These are phyloP conservation scores for Crassisporium funariophilum DNA, from an alignment of 768 basidiomycete genomes.

Conservation along the genomic window DNA sequence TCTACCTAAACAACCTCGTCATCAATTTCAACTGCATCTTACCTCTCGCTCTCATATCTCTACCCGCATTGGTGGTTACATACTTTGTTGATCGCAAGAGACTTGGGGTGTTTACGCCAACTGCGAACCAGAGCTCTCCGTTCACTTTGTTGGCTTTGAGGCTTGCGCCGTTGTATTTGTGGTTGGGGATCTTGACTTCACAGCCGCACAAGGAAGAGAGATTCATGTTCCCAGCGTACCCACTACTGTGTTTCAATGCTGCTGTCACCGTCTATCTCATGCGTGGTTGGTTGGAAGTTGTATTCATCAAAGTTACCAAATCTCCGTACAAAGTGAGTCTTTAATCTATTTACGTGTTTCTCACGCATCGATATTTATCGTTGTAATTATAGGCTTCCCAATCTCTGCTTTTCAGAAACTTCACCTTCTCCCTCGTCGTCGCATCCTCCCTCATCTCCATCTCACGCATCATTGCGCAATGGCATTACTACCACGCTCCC, in stretches of 20 bases:
- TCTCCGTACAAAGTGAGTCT: constrained; percentile 81
- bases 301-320: constrained; percentile 72
- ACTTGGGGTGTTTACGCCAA: constrained; percentile 55
- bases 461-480: constrained; percentile 79
- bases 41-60: constrained; percentile 76
- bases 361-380: constrained; percentile 3
- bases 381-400: constrained; percentile 63
- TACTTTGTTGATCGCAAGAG: constrained; percentile 76
- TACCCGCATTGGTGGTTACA: constrained; percentile 79
- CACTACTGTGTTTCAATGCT: constrained; percentile 91
- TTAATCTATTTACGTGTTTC: background rate
- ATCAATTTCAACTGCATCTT: constrained; percentile 93
- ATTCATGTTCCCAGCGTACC: constrained; percentile 97
- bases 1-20: constrained; percentile 85
- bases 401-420: constrained; percentile 71
- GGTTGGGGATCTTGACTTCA: constrained; percentile 74
- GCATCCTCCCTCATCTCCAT: constrained; percentile 69
- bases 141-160: constrained; percentile 76
- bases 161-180: constrained; percentile 90
- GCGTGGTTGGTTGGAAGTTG: constrained; percentile 83
- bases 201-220: constrained; percentile 98
- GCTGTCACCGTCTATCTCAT: constrained; percentile 84
- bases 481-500: constrained; percentile 91
- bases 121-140: constrained; percentile 69
- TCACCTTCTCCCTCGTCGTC: constrained; percentile 73